Base-by-base conservation (phyloP, 768 basidiomycete genomes). In the Termitomyces sp. region DNA sequence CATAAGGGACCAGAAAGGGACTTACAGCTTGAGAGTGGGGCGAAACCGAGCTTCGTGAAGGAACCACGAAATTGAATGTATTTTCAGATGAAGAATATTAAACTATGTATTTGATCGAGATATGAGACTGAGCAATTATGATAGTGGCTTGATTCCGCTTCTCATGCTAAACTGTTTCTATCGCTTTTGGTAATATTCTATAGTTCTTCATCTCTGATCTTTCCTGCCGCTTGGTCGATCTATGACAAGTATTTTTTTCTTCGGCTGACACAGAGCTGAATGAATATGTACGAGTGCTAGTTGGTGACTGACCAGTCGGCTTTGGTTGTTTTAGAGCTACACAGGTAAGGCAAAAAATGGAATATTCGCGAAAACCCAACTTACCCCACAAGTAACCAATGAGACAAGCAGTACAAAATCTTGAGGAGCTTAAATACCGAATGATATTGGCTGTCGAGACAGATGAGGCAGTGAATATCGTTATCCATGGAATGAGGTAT, bases 291-390 rank as follows among this genome's bases (percentile, higher is more conserved):
- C 5, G 6, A 33, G 15, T n/a, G 6, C 29, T 44, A 20, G 39
- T 46, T 48, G 26, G n/a, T n/a, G n/a, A n/a, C n/a, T n/a, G n/a
- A 56, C 46, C 44, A 31, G 54, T 34, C 20, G 6, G 29, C 13
- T 12, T 24, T 24, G 33, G 18, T 45, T 7, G 20, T 6, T 4
- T 16, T 7, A 70, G 64, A 16, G 72, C 68, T 15, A 73, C 67
- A 60, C 87, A 88, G 34, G 76, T 65, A 0, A 87, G 86, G 66
- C 87, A 88, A 10, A 79, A 64, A 34, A 88, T 78, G 4, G 87
- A 87, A 53, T 77, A 87, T 9, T 76, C 76, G 51, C 75, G 77
- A 41, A 81, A 82, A 9, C 73, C 71, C 16, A 88, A 71, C 69
- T 78, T 80, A 4, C 75, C 68, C 28, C 60, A 62, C 13, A 81